These are phyloP conservation scores for Annulohypoxylon stygium DNA, from an alignment of 495 filamentous ascomycete species.

Conservation along the genomic window DNA sequence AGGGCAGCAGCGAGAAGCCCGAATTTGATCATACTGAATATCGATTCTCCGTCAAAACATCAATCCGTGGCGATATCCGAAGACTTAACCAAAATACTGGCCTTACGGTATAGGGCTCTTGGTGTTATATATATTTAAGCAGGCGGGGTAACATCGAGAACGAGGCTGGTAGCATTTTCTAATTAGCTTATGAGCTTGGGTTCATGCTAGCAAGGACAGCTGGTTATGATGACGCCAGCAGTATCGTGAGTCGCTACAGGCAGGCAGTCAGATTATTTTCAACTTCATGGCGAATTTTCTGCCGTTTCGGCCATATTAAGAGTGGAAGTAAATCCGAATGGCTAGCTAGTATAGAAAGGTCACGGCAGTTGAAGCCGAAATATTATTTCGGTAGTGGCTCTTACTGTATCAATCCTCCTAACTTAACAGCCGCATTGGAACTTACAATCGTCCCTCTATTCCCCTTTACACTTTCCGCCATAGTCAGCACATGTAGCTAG, in stretches of 20 bases:
- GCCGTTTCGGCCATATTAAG: slow-evolving; percentile 1
- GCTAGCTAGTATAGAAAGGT: background rate
- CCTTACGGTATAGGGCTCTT: background rate
- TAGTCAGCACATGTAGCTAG: background rate
- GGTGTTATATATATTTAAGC: slow-evolving; percentile 34
- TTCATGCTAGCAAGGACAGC: slow-evolving; percentile 10
- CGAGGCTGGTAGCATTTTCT: slow-evolving; percentile 3
- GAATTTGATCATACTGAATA: slow-evolving; percentile 27
- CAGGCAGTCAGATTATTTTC: slow-evolving; percentile 17
- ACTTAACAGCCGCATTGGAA: background rate
- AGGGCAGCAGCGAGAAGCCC: slow-evolving; percentile 30
- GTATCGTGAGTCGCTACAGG: background rate
- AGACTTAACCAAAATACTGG: background rate
- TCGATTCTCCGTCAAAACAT: slow-evolving; percentile 9
- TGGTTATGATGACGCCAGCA: slow-evolving; percentile 39
- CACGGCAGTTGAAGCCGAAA: slow-evolving; percentile 18
- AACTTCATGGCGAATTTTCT: background rate
- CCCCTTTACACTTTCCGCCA: background rate
- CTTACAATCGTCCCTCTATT: background rate
- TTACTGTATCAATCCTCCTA: slow-evolving; percentile 12
- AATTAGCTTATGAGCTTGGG: slow-evolving; percentile 9
- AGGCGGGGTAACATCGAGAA: slow-evolving; percentile 18
- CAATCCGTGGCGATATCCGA: background rate
- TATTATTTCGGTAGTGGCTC: background rate
- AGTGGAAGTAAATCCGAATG: slow-evolving; percentile 8